Evolutionary conservation across 805 yeast genomes (phyloP).

Genomic region (Naumovozyma baii): DNA sequence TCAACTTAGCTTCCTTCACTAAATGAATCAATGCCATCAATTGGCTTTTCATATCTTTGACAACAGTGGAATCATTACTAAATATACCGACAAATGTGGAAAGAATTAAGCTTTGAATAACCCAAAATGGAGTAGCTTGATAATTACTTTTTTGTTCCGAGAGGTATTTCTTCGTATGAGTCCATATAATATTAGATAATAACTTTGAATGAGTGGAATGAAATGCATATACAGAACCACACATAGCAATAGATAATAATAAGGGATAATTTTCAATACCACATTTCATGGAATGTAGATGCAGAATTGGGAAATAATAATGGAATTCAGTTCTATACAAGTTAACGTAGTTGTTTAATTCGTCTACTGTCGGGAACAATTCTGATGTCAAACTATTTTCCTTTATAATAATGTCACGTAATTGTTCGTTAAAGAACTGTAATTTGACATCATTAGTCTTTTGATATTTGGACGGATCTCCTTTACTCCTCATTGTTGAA

Average conservation of each 20-base stretch:
- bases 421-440: slow-evolving; percentile 35
- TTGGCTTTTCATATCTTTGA: slow-evolving; percentile 69
- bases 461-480: not conserved
- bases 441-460: slow-evolving; percentile 10
- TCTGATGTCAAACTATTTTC: slow-evolving; percentile 44
- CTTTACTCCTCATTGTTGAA: not conserved
- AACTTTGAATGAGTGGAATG: slow-evolving; percentile 68
- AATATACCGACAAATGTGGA: slow-evolving; percentile 79
- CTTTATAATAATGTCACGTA: slow-evolving; percentile 45
- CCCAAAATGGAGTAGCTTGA: slow-evolving; percentile 72
- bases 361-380: slow-evolving; percentile 67
- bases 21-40: slow-evolving; percentile 69
- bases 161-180: slow-evolving; percentile 58
- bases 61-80: slow-evolving; percentile 55
- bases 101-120: slow-evolving; percentile 73
- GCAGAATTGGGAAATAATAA: slow-evolving; percentile 56
- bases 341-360: slow-evolving; percentile 66
- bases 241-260: slow-evolving; percentile 68
- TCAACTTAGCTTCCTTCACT: slow-evolving; percentile 66
- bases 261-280: slow-evolving; percentile 52
- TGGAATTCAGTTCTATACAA: slow-evolving; percentile 71
- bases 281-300: slow-evolving; percentile 50
- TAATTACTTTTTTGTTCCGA: slow-evolving; percentile 36
- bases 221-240: slow-evolving; percentile 80
- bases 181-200: slow-evolving; percentile 59